phyloP scores from a whole-genome alignment of 768 basidiomycete species.

The Trametes cingulata region DNA sequence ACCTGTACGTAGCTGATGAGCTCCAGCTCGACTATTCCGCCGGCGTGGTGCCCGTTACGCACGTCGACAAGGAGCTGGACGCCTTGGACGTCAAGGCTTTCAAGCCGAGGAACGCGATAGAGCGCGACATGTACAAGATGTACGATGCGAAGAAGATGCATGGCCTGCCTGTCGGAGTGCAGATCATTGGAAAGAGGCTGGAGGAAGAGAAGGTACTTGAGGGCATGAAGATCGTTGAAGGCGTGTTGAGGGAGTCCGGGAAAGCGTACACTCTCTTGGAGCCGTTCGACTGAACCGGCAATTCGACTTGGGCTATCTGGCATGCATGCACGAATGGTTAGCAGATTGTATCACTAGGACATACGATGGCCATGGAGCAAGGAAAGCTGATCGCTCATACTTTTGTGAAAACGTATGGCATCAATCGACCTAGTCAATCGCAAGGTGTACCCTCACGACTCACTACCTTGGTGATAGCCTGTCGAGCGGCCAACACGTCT shows the following conservation, averaged over 20 bases:
- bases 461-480: no score
- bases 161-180: slow-evolving; percentile 47
- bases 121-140: slow-evolving; percentile 41
- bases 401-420: no score
- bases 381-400: no score
- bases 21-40: slow-evolving; percentile 46
- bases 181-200: slow-evolving; percentile 45
- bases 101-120: slow-evolving; percentile 38
- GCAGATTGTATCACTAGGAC: no score
- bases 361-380: no score
- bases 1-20: background rate
- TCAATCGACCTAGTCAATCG: no score
- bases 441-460: no score
- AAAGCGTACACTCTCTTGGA: slow-evolving; percentile 26
- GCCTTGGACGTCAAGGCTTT: slow-evolving; percentile 25
- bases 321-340: no score
- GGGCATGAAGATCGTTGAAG: slow-evolving; percentile 46
- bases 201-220: slow-evolving; percentile 52
- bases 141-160: slow-evolving; percentile 45
- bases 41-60: slow-evolving; percentile 48
- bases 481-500: no score
- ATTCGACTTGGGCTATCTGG: no score
- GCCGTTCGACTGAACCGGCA: slow-evolving; percentile 9
- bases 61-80: slow-evolving; percentile 40
- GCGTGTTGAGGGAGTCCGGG: slow-evolving; percentile 20